Evolutionary conservation across 2,329 filamentous ascomycete species (phyloP), one percentile per base, ranked within the genome.

Genomic region (Ophiostoma perfectum): DNA sequence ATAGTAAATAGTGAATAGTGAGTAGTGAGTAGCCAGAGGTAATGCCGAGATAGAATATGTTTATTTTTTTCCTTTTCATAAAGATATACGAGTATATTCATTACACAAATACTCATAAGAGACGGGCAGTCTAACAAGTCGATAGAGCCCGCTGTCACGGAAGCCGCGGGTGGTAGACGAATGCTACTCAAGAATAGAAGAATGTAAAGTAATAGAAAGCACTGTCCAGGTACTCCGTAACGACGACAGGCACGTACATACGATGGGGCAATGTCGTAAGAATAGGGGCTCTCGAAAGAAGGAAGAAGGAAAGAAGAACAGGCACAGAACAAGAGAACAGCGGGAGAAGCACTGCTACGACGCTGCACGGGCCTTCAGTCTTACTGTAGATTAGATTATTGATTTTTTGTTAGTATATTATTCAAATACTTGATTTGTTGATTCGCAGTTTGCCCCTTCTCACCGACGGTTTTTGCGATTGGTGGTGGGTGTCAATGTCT

Each of bases 241-340:
- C 27, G 27, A 27, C 27, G 27, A 27, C 27, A 27, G 27, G 27
- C 27, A 27, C 27, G 27, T 27, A 27, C 27, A 27, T 27, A 27
- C 27, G 27, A 60, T 60, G 55, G 18, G 55, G 55, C 49, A 55
- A 55, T 60, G 55, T 60, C 55, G 55, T 60, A 60, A 60, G 55
- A 39, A 60, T 60, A 60, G 55, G 55, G 55, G 55, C 27, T 60
- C 55, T 16, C 27, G 27, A 27, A 27, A 27, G 27, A 27, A 27
- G 27, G 55, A 11, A 18, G 3, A 27, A 1, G 36, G 27, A 38
- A 18, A 60, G 55, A 14, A 60, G 27, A 7, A 36, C 8, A 55
- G 18, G 49, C 14, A 55, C 49, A 55, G 18, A 55, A 58, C 27
- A 27, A 27, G 27, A 58, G 55, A 60, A 60, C 55, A 60, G 27